Conservation (phyloP, 78 protist species). For the Dictyostelium purpureum region DNA sequence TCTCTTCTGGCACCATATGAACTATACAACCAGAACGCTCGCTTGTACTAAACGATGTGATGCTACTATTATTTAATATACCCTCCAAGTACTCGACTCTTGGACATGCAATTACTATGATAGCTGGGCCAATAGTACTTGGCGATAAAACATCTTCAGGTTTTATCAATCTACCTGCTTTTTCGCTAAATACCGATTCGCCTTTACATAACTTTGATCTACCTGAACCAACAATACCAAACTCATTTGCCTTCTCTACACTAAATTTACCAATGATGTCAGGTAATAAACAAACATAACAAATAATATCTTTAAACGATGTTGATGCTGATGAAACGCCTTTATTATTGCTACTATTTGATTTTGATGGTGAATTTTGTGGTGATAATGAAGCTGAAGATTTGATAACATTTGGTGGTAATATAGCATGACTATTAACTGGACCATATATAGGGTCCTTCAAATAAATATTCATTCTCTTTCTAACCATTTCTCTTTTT, state of each 20-base stretch:
- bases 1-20: slow-evolving; percentile 47
- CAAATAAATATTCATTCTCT: slow-evolving; percentile 19
- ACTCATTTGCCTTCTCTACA: slow-evolving; percentile 12
- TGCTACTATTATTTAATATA: not conserved
- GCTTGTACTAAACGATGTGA: not conserved
- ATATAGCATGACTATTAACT: not conserved
- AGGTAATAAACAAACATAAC: slow-evolving; percentile 35
- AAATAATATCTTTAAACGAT: no score
- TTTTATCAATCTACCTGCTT: not conserved
- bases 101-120: slow-evolving; percentile 37
- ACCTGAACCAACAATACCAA: slow-evolving; percentile 13
- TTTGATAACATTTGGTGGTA: not conserved
- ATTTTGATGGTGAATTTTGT: no score
- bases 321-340: not conserved
- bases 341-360: not conserved
- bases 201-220: slow-evolving; percentile 31
- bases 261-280: slow-evolving; percentile 59
- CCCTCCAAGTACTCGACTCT: not conserved
- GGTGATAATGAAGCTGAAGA: no score
- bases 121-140: slow-evolving; percentile 27
- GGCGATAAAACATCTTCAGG: slow-evolving; percentile 58
- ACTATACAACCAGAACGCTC: slow-evolving; percentile 21
- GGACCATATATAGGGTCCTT: slow-evolving; percentile 20
- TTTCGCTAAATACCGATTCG: slow-evolving; percentile 23
- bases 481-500: not conserved